Evolutionary conservation across 2,329 filamentous ascomycete species (phyloP).

Genomic region (Arthroderma sp.): DNA sequence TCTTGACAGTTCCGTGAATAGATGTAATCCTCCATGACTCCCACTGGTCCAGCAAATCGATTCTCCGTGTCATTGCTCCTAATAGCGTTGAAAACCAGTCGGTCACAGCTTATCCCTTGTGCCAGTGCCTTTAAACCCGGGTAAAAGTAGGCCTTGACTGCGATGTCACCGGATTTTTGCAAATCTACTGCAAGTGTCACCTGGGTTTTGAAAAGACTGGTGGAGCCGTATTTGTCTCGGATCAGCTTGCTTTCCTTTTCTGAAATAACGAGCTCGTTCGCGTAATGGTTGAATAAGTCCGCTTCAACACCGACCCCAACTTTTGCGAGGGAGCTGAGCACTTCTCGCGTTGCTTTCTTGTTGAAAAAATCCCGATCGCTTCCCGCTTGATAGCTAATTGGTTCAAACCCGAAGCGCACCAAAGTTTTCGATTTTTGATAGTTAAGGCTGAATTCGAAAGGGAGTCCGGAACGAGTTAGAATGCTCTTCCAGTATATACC

Average conservation of each 20-base stretch:
- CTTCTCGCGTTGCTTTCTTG: background rate
- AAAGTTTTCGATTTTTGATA: constrained; percentile 4
- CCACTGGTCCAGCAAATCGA: background rate
- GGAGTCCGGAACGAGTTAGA: constrained; percentile 3
- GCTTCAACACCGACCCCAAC: constrained; percentile 1
- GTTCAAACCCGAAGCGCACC: constrained; percentile 7
- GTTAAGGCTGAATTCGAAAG: constrained; percentile 10
- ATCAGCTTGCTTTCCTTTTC: constrained; percentile 1
- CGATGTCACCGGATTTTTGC: background rate
- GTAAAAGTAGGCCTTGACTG: constrained; percentile 13
- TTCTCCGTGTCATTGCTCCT: constrained; percentile 2
- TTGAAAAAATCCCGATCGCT: constrained; percentile 7
- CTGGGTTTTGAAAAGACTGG: constrained; percentile 9
- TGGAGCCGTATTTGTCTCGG: background rate
- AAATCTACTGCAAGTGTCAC: constrained; percentile 13
- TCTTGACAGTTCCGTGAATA: background rate
- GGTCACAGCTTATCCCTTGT: background rate
- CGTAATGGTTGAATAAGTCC: constrained; percentile 3
- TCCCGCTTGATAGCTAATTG: background rate
- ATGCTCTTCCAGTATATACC: background rate
- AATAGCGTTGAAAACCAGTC: background rate
- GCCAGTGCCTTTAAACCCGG: constrained; percentile 10
- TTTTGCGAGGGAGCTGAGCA: constrained; percentile 1
- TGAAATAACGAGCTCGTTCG: constrained; percentile 1
- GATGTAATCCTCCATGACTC: background rate